Conservation (phyloP, 768 basidiomycete species). For the Collybia nuda region DNA sequence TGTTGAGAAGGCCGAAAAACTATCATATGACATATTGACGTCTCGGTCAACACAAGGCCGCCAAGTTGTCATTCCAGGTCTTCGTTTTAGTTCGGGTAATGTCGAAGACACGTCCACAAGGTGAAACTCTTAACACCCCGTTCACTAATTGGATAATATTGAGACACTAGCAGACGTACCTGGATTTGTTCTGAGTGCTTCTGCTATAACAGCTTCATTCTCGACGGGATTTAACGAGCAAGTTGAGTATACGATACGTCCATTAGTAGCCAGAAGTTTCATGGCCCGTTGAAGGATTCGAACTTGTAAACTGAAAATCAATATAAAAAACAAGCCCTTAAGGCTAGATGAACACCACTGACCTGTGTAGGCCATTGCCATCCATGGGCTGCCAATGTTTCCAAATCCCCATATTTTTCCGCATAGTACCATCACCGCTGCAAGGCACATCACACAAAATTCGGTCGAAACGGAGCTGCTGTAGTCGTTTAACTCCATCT, state of each 20-base stretch:
- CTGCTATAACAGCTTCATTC: slow-evolving; percentile 93
- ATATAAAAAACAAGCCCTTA: not conserved
- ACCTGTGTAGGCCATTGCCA: slow-evolving; percentile 91
- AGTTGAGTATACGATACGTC: slow-evolving; percentile 95
- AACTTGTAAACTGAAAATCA: slow-evolving; percentile 69
- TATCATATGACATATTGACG: slow-evolving; percentile 48
- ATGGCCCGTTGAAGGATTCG: slow-evolving; percentile 93
- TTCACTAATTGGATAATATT: not conserved
- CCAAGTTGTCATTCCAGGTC: slow-evolving; percentile 81
- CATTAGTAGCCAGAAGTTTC: slow-evolving; percentile 79
- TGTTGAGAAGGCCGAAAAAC: slow-evolving; percentile 60
- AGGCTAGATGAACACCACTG: slow-evolving; percentile 14
- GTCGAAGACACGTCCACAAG: slow-evolving; percentile 77
- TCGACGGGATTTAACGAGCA: slow-evolving; percentile 97
- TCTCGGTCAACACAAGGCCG: slow-evolving; percentile 63
- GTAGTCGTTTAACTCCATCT: slow-evolving; percentile 32
- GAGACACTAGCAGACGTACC: slow-evolving; percentile 39
- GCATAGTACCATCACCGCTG: slow-evolving; percentile 92
- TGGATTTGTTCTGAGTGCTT: slow-evolving; percentile 69
- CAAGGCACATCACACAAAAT: slow-evolving; percentile 98
- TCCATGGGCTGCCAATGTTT: slow-evolving; percentile 86
- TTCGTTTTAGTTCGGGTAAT: slow-evolving; percentile 69
- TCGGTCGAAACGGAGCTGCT: slow-evolving; percentile 80
- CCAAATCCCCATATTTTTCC: slow-evolving; percentile 97
- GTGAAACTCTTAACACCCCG: slow-evolving; percentile 54